Conservation (phyloP, 2,329 filamentous ascomycete genomes). For the Celoporthe dispersa region DNA sequence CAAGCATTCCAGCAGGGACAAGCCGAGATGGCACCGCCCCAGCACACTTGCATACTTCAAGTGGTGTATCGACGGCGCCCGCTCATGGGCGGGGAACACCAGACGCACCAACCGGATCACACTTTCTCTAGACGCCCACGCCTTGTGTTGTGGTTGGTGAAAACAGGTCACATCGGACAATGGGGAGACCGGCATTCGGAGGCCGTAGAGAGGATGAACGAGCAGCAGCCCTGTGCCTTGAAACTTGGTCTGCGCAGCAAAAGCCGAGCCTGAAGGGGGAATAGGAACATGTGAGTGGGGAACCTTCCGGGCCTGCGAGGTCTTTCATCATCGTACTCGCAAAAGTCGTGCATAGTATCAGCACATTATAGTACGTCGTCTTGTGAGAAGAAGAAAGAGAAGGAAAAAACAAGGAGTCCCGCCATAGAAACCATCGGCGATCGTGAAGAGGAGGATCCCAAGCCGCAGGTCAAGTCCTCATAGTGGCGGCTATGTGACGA, state of each 20-base stretch:
- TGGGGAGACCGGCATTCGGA: slow-evolving; percentile 23
- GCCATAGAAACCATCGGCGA: neutral
- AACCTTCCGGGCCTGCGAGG: slow-evolving; percentile 9
- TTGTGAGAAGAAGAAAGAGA: too few species aligned
- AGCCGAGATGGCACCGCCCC: neutral
- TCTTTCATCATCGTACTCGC: neutral
- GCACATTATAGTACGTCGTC: too few species aligned
- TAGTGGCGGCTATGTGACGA: neutral
- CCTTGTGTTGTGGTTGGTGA: slow-evolving; percentile 9
- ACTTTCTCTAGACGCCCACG: neutral
- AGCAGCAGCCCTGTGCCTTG: slow-evolving; percentile 11
- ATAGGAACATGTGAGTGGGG: slow-evolving; percentile 12
- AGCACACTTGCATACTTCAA: neutral
- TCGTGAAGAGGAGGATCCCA: neutral
- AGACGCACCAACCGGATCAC: neutral
- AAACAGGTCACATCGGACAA: slow-evolving; percentile 12
- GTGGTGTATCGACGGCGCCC: neutral
- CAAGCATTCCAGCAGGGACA: neutral
- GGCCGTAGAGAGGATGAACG: slow-evolving; percentile 23
- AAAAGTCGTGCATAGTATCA: neutral
- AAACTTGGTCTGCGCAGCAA: neutral
- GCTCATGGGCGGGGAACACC: neutral
- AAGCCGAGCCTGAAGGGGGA: slow-evolving; percentile 2
- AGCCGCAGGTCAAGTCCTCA: neutral
- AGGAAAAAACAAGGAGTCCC: neutral